Evolutionary conservation across 352 stramenopile genomes (phyloP).

Genomic region (Phytophthora sp.): DNA sequence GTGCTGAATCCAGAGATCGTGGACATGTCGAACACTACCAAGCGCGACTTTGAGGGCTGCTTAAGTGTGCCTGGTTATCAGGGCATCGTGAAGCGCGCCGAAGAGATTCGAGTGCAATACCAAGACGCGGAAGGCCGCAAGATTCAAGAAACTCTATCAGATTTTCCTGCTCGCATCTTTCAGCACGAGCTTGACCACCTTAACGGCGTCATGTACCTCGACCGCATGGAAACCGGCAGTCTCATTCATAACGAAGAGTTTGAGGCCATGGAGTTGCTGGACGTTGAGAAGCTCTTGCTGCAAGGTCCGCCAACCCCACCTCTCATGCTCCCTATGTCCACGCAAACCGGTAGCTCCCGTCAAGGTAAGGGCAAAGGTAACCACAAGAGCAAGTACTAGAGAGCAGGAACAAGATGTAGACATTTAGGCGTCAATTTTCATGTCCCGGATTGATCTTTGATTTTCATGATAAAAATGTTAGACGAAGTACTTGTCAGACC

Average conservation of each 20-base stretch:
- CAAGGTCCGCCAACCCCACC: slow-evolving; percentile 34
- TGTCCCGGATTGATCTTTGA: slow-evolving; percentile 1
- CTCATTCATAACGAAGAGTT: slow-evolving; percentile 90
- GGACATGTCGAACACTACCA: slow-evolving; percentile 48
- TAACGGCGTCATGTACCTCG: slow-evolving; percentile 78
- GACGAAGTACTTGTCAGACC: slow-evolving; percentile 42
- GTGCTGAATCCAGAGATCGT: slow-evolving; percentile 84
- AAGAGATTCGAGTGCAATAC: slow-evolving; percentile 75
- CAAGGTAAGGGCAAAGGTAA: slow-evolving; percentile 31
- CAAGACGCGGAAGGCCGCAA: slow-evolving; percentile 54
- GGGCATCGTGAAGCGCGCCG: slow-evolving; percentile 65
- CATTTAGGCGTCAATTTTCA: neutral
- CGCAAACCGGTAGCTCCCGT: slow-evolving; percentile 4
- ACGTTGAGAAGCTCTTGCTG: slow-evolving; percentile 68
- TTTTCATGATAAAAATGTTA: slow-evolving; percentile 33
- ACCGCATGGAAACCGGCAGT: slow-evolving; percentile 68
- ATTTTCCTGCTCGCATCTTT: slow-evolving; percentile 85
- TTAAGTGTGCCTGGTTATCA: slow-evolving; percentile 85
- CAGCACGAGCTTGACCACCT: slow-evolving; percentile 87
- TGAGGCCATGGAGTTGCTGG: slow-evolving; percentile 59
- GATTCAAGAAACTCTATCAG: slow-evolving; percentile 61
- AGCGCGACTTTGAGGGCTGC: slow-evolving; percentile 87
- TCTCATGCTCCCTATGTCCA: slow-evolving; percentile 28
- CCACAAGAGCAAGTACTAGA: slow-evolving; percentile 37
- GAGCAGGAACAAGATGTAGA: neutral